phyloP scores from a whole-genome alignment of 2,329 filamentous ascomycete genomes.

The Calonectria fujianensis region DNA sequence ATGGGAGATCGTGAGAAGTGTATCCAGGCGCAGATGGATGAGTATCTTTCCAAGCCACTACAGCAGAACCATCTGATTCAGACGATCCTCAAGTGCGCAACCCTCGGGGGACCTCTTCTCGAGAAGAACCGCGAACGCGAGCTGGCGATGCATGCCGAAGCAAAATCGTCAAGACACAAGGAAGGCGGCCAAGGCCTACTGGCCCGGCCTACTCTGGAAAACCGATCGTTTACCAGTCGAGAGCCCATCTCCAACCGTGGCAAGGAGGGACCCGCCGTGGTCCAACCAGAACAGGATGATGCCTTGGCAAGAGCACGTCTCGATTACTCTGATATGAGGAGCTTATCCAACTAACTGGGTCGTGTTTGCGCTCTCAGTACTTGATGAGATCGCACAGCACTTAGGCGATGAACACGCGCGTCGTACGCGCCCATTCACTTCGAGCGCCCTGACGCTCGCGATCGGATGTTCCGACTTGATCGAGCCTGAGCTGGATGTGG shows the following conservation, averaged over 20 bases:
- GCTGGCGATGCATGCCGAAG: slow-evolving; percentile 70
- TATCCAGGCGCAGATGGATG: slow-evolving; percentile 99
- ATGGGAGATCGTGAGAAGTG: slow-evolving; percentile 98
- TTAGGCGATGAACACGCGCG: slow-evolving; percentile 39
- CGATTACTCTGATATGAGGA: slow-evolving; percentile 63
- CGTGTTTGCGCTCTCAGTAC: slow-evolving; percentile 49
- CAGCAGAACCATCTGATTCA: slow-evolving; percentile 99
- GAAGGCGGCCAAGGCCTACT: slow-evolving; percentile 61
- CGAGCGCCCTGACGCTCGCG: slow-evolving; percentile 30
- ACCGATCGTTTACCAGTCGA: slow-evolving; percentile 81
- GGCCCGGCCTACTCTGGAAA: slow-evolving; percentile 66
- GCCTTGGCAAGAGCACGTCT: slow-evolving; percentile 71
- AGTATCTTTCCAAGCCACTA: slow-evolving; percentile 96
- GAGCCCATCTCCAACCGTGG: slow-evolving; percentile 73
- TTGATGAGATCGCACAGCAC: slow-evolving; percentile 56
- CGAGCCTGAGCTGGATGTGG: slow-evolving; percentile 1
- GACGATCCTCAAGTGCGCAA: slow-evolving; percentile 97
- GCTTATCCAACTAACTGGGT: slow-evolving; percentile 60
- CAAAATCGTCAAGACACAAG: slow-evolving; percentile 65
- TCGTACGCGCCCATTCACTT: slow-evolving; percentile 9
- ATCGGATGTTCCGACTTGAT: slow-evolving; percentile 14
- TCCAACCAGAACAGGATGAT: slow-evolving; percentile 67
- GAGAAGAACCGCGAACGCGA: slow-evolving; percentile 83
- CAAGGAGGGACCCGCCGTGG: slow-evolving; percentile 77
- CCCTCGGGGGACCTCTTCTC: slow-evolving; percentile 87